These are phyloP conservation scores for Pyricularia sp. DNA, from an alignment of 2,329 filamentous ascomycete genomes.

Conservation along the genomic window DNA sequence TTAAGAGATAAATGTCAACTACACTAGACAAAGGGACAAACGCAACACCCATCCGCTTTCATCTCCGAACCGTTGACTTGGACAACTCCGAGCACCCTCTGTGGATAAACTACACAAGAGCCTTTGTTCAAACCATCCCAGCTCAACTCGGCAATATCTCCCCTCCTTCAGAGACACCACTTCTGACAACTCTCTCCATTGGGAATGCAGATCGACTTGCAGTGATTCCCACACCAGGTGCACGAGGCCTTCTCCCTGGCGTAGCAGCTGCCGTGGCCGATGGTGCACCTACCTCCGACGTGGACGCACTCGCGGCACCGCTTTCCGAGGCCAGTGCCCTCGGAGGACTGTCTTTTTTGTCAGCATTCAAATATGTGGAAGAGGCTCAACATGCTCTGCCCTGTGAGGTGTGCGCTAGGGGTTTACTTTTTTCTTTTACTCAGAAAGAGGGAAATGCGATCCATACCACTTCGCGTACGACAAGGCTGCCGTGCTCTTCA, in stretches of 20 bases:
- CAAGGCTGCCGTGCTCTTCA: not conserved
- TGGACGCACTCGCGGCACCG: slow-evolving; percentile 4
- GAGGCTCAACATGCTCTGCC: too few species aligned
- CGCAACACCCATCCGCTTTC: too few species aligned
- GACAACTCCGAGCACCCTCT: too few species aligned
- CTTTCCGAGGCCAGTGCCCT: not conserved
- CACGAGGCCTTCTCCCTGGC: slow-evolving; percentile 1
- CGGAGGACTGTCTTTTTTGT: not conserved
- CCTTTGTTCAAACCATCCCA: too few species aligned
- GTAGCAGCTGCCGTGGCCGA: slow-evolving; percentile 4
- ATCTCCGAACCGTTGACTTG: too few species aligned
- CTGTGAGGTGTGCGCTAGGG: too few species aligned
- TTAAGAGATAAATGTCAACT: too few species aligned
- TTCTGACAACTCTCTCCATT: not conserved
- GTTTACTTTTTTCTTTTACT: not conserved
- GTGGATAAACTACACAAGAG: too few species aligned
- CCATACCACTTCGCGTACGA: not conserved
- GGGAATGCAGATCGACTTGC: slow-evolving; percentile 3
- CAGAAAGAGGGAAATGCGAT: not conserved
- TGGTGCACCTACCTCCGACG: not conserved
- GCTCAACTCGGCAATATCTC: too few species aligned
- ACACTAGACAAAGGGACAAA: too few species aligned
- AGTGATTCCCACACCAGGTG: slow-evolving; percentile 2
- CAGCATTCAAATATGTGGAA: not conserved
- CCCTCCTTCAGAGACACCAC: not conserved